Evolutionary conservation across 2,329 filamentous ascomycete species (phyloP), one percentile per base, ranked within the genome.

Genomic region (Epicoccum nigrum): DNA sequence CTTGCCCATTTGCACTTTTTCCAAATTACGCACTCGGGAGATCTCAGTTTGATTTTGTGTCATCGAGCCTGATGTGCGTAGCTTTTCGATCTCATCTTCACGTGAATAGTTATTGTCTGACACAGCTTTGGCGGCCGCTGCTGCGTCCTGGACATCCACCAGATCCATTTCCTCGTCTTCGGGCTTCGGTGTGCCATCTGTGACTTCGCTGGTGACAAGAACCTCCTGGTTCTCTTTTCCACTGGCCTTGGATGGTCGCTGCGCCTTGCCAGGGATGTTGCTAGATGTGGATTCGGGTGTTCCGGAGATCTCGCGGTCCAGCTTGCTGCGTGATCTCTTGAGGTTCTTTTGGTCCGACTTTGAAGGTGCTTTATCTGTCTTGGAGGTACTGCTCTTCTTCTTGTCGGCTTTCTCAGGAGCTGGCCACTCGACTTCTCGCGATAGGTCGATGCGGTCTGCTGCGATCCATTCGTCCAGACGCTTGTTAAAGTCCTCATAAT

Each of bases 401-500:
- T 93, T 94, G 66, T 96, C 95, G 1, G 87, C 81, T 73, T 96
- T 96, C 58, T 96, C 92, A 8, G 92, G 90, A 54, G 86, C 88
- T 16, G 94, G 94, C 92, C 94, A 99, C 76, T 99, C 94, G 46
- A 99, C 94, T 65, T 97, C 92, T 61, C 91, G 87, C 1, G 83
- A 80, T 51, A 99, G 87, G 71, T 97, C 91, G 60, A 99, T 90
- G 28, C 94, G 85, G 28, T 84, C 81, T 23, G 88, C 83, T 1
- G 89, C 82, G 8, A 99, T 87, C 94, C 94, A 99, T 79, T 99
- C 94, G 63, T 87, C 84, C 25, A 87, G 77, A 79, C 85, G 85
- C 65, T 97, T 97, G 77, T 97, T 97, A 83, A 97, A 97, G 68
- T 96, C 95, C 69, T 96, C 91, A 72, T 97, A 97, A 74, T 97